Conservation (phyloP, 1,284 basidiomycete genomes). For the Neolentinus lepideus region DNA sequence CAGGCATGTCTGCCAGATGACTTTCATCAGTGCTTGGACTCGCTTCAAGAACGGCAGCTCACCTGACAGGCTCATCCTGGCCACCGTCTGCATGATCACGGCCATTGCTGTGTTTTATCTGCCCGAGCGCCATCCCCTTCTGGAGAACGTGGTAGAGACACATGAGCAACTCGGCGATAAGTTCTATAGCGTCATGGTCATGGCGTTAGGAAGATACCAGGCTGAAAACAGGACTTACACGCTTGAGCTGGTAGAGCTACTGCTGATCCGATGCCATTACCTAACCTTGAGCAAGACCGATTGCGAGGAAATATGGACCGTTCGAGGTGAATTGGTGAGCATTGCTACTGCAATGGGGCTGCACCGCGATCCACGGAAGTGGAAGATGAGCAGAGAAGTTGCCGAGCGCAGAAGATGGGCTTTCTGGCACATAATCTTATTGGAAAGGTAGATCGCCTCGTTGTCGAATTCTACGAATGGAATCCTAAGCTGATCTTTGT, state of each 20-base stretch:
- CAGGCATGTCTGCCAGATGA: slow-evolving; percentile 58
- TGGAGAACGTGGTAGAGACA: slow-evolving; percentile 35
- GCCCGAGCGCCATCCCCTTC: slow-evolving; percentile 52
- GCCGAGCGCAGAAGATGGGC: slow-evolving; percentile 76
- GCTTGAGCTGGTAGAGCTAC: slow-evolving; percentile 67
- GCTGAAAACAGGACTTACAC: slow-evolving; percentile 57
- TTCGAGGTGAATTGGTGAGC: slow-evolving; percentile 62
- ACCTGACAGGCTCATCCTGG: slow-evolving; percentile 61
- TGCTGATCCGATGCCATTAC: slow-evolving; percentile 63
- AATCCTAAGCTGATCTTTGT: background rate
- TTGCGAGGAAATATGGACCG: slow-evolving; percentile 71
- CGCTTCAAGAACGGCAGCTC: slow-evolving; percentile 60
- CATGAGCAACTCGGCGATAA: slow-evolving; percentile 52
- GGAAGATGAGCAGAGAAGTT: slow-evolving; percentile 55
- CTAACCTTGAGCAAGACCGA: slow-evolving; percentile 65
- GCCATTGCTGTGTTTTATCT: slow-evolving; percentile 67
- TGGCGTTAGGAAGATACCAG: slow-evolving; percentile 56
- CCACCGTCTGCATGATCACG: slow-evolving; percentile 64
- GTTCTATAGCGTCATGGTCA: slow-evolving; percentile 61
- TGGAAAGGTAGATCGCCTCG: slow-evolving; percentile 52
- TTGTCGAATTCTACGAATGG: background rate
- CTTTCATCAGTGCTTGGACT: slow-evolving; percentile 59
- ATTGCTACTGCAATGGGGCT: slow-evolving; percentile 75
- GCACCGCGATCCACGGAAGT: slow-evolving; percentile 72
- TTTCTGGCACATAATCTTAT: slow-evolving; percentile 78